A percentile compares a stretch with the other conserved stretches of the same genome.
Conservation (phyloP, 148 eudicot species). For the Diospyros kaki region DNA sequence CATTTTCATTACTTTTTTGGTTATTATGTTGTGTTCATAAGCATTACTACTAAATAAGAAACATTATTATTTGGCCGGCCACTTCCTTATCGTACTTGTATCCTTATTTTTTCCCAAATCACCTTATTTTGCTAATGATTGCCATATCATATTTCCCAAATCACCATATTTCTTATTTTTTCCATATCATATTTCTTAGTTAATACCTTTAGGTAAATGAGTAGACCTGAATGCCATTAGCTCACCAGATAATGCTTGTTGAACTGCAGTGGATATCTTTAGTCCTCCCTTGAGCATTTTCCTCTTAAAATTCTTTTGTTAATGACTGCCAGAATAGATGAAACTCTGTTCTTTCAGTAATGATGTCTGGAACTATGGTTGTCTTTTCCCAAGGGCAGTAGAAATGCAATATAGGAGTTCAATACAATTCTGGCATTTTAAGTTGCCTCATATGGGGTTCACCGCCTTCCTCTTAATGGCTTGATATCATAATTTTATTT, state of each 20-base stretch:
- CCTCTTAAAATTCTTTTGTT: neutral
- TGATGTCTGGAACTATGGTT: too few species aligned
- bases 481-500: neutral
- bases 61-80: too few species aligned
- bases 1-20: too few species aligned
- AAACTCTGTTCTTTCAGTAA: neutral
- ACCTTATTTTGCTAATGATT: too few species aligned
- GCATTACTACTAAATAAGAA: too few species aligned
- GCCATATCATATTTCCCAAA: too few species aligned
- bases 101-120: too few species aligned
- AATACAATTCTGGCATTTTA: neutral
- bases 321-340: neutral
- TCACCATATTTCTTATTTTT: too few species aligned
- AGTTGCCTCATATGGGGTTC: neutral
- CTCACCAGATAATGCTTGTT: neutral
- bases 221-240: neutral
- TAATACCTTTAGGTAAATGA: neutral
- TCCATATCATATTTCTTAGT: too few species aligned
- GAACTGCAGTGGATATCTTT: neutral
- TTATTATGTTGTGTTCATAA: too few species aligned
- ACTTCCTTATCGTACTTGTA: too few species aligned
- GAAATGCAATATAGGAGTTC: neutral
- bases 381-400: neutral
- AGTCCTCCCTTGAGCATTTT: neutral
- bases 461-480: neutral